A percentile compares a stretch with the other conserved stretches of the same genome.
phyloP scores from a whole-genome alignment of 768 basidiomycete species.

The Lactarius akahatsu region DNA sequence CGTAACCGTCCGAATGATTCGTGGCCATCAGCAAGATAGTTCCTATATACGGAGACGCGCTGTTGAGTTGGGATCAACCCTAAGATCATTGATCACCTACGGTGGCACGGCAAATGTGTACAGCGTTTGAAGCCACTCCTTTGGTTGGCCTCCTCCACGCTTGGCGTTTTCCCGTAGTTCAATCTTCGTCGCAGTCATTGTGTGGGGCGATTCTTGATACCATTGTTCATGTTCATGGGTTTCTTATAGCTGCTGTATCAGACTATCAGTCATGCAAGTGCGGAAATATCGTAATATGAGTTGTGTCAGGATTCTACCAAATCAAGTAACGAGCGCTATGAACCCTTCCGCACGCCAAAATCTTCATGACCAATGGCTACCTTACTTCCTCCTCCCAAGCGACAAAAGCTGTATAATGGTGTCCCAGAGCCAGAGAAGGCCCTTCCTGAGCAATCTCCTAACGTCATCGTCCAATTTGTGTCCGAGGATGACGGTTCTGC shows the following conservation, averaged over 20 bases:
- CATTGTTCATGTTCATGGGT: constrained; percentile 9
- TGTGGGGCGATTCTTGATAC: neutral
- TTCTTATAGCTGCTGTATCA: neutral
- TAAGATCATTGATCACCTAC: constrained; percentile 36
- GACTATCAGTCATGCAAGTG: constrained; percentile 4
- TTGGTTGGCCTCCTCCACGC: constrained; percentile 25
- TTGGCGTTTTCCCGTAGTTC: constrained; percentile 23
- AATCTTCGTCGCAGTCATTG: constrained; percentile 2
- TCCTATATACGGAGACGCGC: neutral
- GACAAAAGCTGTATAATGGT: constrained; percentile 80
- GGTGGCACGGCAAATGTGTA: constrained; percentile 76
- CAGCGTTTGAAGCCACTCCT: constrained; percentile 57
- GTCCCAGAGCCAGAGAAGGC: constrained; percentile 62
- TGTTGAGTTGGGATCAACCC: neutral
- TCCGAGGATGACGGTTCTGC: constrained; percentile 80
- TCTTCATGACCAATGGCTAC: constrained; percentile 61
- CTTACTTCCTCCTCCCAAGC: constrained; percentile 83
- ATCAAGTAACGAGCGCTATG: neutral
- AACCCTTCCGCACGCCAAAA: neutral
- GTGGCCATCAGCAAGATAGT: constrained; percentile 60
- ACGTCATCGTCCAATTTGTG: constrained; percentile 89
- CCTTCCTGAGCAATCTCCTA: constrained; percentile 48
- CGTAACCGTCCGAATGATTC: constrained; percentile 71
- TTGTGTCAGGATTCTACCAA: constrained; percentile 10
- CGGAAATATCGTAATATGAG: constrained; percentile 4